Evolutionary conservation across 2,329 filamentous ascomycete genomes (phyloP), one percentile per base, ranked within the genome.

Genomic region (Lachnellula arida): DNA sequence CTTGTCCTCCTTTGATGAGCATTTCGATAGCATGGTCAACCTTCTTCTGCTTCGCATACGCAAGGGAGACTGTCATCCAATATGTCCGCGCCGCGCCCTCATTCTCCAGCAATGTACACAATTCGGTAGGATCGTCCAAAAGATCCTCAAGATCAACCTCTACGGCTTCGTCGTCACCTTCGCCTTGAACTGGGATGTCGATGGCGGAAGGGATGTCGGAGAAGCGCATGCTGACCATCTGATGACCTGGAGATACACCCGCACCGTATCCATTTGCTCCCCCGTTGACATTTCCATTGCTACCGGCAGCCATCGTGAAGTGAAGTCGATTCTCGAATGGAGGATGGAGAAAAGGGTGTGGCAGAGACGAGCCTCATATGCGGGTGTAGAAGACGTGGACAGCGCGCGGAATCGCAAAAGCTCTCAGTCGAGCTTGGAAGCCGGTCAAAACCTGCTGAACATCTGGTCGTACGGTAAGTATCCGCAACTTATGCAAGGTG

Each of bases 61-160:
- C 93, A 57, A 97, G 80, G 43, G 95, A 89, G 63, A 97, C 94
- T n/a, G 91, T 93, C 79, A 99, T 93, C 95, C 95, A 99, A 65
- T 95, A 95, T 51, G 87, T 90, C 67, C 93, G 91, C 39, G 90
- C 88, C 15, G 91, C 92, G 68, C 87, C 86, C 73, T 99, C 95
- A 68, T 94, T 96, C 75, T 99, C 93, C 61, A 99, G 85, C 50
- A 99, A 81, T 32, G 90, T 94, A 72, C 94, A 99, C 5, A 99
- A 81, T 75, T 99, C 94, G 47, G 89, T 96, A 19, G 91, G 90
- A 70, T 97, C 94, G 71, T 97, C 94, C 58, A 92, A 84, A 40
- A 97, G 85, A 62, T 93, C 90, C 70, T 92, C 88, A 53, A 97
- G 84, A 70, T 95, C 90, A 67, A 99, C 90, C 75, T 97, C 94